These are phyloP conservation scores for Chaetomium sp. DNA, from an alignment of 2,329 filamentous ascomycete genomes.

Conservation along the genomic window DNA sequence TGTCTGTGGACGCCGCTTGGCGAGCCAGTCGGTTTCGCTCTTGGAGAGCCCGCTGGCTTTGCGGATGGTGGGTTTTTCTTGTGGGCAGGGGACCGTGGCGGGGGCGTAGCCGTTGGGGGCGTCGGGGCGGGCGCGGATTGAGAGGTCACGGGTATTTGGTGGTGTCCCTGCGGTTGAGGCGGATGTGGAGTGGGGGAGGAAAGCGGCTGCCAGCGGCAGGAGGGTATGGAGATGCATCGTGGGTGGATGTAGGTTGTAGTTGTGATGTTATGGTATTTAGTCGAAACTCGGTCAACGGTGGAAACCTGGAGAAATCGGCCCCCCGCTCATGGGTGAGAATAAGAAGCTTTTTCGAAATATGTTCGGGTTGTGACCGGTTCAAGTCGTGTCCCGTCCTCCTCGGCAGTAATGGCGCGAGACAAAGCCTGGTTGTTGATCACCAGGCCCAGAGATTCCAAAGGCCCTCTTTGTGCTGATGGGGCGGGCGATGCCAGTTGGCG, in stretches of 20 bases:
- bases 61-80: slow-evolving; percentile 62
- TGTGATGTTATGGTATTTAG: background rate
- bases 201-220: slow-evolving; percentile 5
- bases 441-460: too few relatives aligned
- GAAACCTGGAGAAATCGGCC: too few relatives aligned
- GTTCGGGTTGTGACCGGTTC: too few relatives aligned
- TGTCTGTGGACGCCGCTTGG: slow-evolving; percentile 64
- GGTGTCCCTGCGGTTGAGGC: slow-evolving; percentile 16
- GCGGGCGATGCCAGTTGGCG: too few relatives aligned
- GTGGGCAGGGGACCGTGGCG: slow-evolving; percentile 59
- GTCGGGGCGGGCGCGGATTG: slow-evolving; percentile 29
- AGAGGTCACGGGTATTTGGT: slow-evolving; percentile 5
- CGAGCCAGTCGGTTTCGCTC: slow-evolving; percentile 68
- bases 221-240: slow-evolving; percentile 15
- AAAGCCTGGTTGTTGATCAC: too few relatives aligned
- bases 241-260: background rate
- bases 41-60: slow-evolving; percentile 55
- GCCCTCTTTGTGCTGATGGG: too few relatives aligned
- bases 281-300: background rate
- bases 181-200: slow-evolving; percentile 10
- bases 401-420: too few relatives aligned
- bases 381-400: too few relatives aligned
- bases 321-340: too few relatives aligned
- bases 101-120: slow-evolving; percentile 61
- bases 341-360: too few relatives aligned